Evolutionary conservation across 164 flowering plant genomes (phyloP).

Genomic region (Brasenia schreberi): DNA sequence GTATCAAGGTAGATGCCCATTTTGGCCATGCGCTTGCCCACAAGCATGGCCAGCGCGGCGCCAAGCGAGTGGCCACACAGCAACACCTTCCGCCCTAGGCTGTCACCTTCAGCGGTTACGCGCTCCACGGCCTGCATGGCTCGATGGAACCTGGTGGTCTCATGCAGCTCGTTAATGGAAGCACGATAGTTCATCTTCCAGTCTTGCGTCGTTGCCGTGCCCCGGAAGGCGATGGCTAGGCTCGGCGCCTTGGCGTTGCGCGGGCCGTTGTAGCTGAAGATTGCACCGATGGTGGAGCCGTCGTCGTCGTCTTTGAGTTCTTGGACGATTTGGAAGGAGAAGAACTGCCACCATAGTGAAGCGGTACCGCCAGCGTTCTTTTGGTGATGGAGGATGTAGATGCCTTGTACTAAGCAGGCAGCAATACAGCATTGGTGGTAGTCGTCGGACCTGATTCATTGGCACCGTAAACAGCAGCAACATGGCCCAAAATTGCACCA

Average conservation of each 20-base stretch:
- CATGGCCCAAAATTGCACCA: too few relatives aligned
- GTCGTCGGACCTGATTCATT: constrained; percentile 34
- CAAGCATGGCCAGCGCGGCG: constrained; percentile 71
- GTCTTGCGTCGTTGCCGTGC: constrained; percentile 48
- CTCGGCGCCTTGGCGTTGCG: constrained; percentile 32
- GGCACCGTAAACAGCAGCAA: too few relatives aligned
- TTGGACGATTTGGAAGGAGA: constrained; percentile 34
- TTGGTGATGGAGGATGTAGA: constrained; percentile 68
- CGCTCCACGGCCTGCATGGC: constrained; percentile 60
- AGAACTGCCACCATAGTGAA: constrained; percentile 87
- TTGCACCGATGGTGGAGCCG: constrained; percentile 64
- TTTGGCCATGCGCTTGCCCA: constrained; percentile 76
- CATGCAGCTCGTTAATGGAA: constrained; percentile 25
- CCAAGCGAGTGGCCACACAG: constrained; percentile 92
- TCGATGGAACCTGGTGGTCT: constrained; percentile 46
- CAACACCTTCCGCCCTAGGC: constrained; percentile 27
- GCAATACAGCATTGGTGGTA: constrained; percentile 68
- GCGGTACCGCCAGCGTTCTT: constrained; percentile 35
- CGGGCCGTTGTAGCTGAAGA: constrained; percentile 15
- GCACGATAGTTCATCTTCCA: constrained; percentile 32
- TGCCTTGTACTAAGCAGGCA: constrained; percentile 77
- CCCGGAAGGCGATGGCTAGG: constrained; percentile 73
- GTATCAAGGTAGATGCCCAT: constrained; percentile 42
- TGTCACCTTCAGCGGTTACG: constrained; percentile 22
- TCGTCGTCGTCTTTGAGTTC: constrained; percentile 59